Evolutionary conservation across 257 asterid genomes (phyloP).

Genomic region (Solanum stenotomum): DNA sequence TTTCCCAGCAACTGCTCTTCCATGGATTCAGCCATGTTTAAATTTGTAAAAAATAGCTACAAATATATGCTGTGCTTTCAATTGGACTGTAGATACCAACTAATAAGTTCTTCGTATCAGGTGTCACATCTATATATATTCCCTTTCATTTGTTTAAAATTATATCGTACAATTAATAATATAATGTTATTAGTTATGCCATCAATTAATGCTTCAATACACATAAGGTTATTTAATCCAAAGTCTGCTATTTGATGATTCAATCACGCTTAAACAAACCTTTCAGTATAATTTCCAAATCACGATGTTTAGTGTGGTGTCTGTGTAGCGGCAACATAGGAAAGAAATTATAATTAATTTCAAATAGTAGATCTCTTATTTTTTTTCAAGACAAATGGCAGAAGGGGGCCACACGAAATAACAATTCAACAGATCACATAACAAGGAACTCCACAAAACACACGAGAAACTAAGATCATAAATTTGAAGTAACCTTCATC

Average conservation of each 20-base stretch:
- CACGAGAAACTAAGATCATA: background rate
- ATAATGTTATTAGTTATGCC: background rate
- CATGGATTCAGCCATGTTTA: background rate
- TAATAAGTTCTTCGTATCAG: background rate
- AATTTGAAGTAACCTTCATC: background rate
- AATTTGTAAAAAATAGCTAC: background rate
- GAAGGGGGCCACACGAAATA: background rate
- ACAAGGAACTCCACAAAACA: background rate
- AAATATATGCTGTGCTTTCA: background rate
- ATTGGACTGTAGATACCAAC: background rate
- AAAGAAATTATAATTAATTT: background rate
- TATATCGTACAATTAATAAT: too few species aligned
- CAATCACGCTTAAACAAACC: background rate
- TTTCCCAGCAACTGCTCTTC: background rate
- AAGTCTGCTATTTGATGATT: background rate
- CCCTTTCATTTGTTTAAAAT: background rate
- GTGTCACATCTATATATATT: background rate
- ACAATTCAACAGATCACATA: background rate
- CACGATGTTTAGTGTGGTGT: background rate
- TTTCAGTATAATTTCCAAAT: background rate
- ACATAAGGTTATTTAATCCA: background rate
- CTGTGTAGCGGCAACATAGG: background rate
- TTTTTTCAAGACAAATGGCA: too few species aligned
- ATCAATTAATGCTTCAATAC: background rate
- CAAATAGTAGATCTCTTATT: background rate